Evolutionary conservation across 1,139 yeast genomes (phyloP).

Genomic region (Taphrina sp.): DNA sequence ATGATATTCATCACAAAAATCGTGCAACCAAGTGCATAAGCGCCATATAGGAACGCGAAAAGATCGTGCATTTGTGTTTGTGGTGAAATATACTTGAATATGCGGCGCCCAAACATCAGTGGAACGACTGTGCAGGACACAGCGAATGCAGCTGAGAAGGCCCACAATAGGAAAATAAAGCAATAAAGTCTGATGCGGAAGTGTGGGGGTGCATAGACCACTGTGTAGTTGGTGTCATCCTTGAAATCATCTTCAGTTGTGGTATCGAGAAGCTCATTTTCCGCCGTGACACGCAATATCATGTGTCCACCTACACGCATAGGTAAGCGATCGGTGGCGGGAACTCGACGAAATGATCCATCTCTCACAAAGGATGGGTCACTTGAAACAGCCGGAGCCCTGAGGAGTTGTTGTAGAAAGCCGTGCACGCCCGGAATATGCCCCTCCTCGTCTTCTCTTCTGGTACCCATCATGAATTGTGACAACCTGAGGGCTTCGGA

Average conservation of each 20-base stretch:
- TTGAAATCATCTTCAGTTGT: conserved; percentile 49
- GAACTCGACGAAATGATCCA: conserved; percentile 83
- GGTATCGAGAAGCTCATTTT: conserved; percentile 60
- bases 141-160: conserved; percentile 55
- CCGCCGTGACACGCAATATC: conserved; percentile 79
- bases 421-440: conserved; percentile 51
- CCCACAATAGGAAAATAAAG: conserved; percentile 65
- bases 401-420: conserved; percentile 48
- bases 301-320: conserved; percentile 56
- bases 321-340: conserved; percentile 73
- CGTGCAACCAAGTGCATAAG: background rate
- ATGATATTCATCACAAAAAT: background rate
- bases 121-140: conserved; percentile 7
- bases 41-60: conserved; percentile 9
- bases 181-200: conserved; percentile 61
- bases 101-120: conserved; percentile 13
- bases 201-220: conserved; percentile 84
- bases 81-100: background rate
- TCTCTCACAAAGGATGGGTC: conserved; percentile 64
- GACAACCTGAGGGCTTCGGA: conserved; percentile 66
- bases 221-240: conserved; percentile 54
- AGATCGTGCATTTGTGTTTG: conserved; percentile 15
- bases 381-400: conserved; percentile 47
- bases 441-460: conserved; percentile 77
- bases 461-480: conserved; percentile 69